Conservation (phyloP, 768 basidiomycete genomes). For the Paxillus rubicundulus region DNA sequence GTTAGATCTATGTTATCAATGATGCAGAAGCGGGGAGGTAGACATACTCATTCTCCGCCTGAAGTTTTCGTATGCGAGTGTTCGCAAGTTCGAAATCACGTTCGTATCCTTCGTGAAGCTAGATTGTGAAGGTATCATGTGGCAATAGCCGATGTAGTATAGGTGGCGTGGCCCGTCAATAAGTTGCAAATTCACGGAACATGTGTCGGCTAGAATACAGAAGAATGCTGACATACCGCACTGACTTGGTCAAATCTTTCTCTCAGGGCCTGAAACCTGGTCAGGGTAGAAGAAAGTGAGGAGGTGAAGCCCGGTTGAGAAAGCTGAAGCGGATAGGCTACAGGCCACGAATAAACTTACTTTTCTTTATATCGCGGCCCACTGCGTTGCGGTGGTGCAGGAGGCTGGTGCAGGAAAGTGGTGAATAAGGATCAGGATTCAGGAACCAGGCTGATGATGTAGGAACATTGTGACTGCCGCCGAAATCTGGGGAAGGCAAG, state of each 20-base stretch:
- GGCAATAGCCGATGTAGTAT: background rate
- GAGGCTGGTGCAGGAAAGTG: conserved; percentile 5
- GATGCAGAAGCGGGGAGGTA: background rate
- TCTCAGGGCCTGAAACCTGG: conserved; percentile 29
- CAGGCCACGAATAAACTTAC: conserved; percentile 10
- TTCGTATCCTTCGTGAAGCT: conserved; percentile 25
- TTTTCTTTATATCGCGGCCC: conserved; percentile 33
- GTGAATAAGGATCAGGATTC: background rate
- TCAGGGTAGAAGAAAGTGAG: background rate
- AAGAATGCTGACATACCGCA: conserved; percentile 19
- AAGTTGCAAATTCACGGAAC: background rate
- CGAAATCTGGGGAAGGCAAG: background rate
- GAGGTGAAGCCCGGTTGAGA: background rate
- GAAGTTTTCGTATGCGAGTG: conserved; percentile 26
- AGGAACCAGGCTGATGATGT: background rate
- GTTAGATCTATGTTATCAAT: background rate
- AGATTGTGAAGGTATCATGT: background rate
- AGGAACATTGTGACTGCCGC: conserved; percentile 1
- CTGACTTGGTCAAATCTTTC: conserved; percentile 35
- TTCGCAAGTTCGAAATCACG: conserved; percentile 29
- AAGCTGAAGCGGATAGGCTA: too few species aligned
- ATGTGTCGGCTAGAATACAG: background rate
- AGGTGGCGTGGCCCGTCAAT: background rate
- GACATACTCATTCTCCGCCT: conserved; percentile 33
- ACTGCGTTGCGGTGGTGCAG: conserved; percentile 14